phyloP scores from a whole-genome alignment of 371 early-diverging fungal genomes.

The Actinomortierella wolfii region DNA sequence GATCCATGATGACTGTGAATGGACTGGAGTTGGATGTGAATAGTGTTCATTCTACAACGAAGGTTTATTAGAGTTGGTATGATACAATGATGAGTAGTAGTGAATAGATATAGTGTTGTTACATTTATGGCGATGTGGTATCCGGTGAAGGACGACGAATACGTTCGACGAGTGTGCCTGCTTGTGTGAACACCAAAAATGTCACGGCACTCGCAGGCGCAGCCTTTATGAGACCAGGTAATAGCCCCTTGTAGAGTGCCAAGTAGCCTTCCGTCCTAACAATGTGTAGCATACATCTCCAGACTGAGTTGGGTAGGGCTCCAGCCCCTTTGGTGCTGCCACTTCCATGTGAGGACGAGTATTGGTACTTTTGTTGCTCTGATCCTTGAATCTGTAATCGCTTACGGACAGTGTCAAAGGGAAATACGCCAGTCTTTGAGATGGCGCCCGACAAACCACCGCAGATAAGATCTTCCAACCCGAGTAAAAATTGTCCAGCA shows the following conservation, averaged over 20 bases:
- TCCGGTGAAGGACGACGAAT: slow-evolving; percentile 14
- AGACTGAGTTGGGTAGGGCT: slow-evolving; percentile 55
- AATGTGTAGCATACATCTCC: slow-evolving; percentile 64
- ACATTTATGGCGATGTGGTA: no score
- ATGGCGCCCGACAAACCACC: slow-evolving; percentile 86
- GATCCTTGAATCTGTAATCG: slow-evolving; percentile 62
- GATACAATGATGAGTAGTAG: no score
- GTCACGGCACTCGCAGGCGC: slow-evolving; percentile 86
- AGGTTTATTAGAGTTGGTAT: no score
- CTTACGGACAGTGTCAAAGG: slow-evolving; percentile 87
- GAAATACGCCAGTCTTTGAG: slow-evolving; percentile 87
- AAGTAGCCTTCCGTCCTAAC: slow-evolving; percentile 74
- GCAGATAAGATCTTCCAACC: slow-evolving; percentile 69
- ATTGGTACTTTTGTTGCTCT: slow-evolving; percentile 16
- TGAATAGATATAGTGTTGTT: no score
- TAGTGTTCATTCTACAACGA: no score
- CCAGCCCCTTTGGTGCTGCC: slow-evolving; percentile 70
- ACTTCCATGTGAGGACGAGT: background rate
- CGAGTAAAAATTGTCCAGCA: slow-evolving; percentile 25
- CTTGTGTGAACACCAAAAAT: slow-evolving; percentile 72
- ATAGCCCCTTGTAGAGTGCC: slow-evolving; percentile 87
- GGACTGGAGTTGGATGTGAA: no score
- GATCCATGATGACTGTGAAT: no score
- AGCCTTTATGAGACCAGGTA: slow-evolving; percentile 86
- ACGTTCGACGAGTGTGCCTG: slow-evolving; percentile 29